phyloP scores from a whole-genome alignment of 495 filamentous ascomycete genomes.

The Aspergillus bridgeri region DNA sequence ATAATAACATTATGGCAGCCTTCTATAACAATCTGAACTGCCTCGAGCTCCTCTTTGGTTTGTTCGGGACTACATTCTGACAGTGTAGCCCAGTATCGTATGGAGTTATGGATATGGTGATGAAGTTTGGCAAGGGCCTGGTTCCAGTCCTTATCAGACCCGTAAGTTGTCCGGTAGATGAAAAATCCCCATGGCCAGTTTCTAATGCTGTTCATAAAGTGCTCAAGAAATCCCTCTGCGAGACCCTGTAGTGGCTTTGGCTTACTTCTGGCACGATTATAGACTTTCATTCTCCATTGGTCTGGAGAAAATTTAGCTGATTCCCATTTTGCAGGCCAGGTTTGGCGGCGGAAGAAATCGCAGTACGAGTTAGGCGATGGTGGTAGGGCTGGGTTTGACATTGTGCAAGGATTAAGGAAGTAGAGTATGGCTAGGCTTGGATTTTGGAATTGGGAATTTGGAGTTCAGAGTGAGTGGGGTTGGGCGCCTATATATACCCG shows the following conservation, averaged over 20 bases:
- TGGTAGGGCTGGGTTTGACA: neutral
- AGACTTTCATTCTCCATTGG: neutral
- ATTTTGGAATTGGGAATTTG: too few species aligned
- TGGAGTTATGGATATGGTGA: neutral
- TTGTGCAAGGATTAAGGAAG: too few species aligned
- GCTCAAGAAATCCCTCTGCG: neutral
- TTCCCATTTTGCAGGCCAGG: neutral
- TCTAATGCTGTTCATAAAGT: neutral
- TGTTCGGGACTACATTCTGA: too few species aligned
- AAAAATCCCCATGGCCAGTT: neutral
- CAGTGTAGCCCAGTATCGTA: neutral
- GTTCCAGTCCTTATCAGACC: neutral
- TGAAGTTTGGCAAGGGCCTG: neutral
- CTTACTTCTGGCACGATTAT: neutral
- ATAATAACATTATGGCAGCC: neutral
- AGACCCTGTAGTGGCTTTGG: neutral
- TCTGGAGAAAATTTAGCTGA: neutral
- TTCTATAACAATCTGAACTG: neutral
- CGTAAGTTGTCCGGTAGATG: neutral
- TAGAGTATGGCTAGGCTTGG: too few species aligned
- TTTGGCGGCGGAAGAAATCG: neutral
- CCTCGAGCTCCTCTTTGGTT: neutral
- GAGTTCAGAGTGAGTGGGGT: too few species aligned
- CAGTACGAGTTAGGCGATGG: neutral
- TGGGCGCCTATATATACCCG: too few species aligned